phyloP scores from a whole-genome alignment of 768 basidiomycete species.

The Asterophora lycoperdoides region DNA sequence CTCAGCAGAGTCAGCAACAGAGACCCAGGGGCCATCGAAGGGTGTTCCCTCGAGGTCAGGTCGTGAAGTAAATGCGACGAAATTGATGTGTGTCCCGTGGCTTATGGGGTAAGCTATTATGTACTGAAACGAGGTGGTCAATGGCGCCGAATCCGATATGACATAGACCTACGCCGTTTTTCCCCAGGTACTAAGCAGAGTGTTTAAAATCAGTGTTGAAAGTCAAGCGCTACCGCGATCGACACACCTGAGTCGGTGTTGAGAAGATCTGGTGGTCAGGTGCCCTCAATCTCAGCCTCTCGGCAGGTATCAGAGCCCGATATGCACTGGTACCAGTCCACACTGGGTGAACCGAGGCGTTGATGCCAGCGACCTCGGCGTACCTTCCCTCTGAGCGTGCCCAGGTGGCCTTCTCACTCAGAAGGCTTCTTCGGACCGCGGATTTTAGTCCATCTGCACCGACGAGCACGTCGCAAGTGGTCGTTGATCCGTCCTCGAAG shows the following conservation, averaged over 20 bases:
- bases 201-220: not conserved
- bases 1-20: slow-evolving; percentile 40
- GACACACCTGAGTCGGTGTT: slow-evolving; percentile 45
- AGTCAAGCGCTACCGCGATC: not conserved
- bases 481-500: slow-evolving; percentile 59
- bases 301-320: slow-evolving; percentile 53
- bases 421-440: slow-evolving; percentile 38
- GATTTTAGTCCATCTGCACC: slow-evolving; percentile 72
- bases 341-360: slow-evolving; percentile 43
- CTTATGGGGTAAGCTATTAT: slow-evolving; percentile 60
- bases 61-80: slow-evolving; percentile 51
- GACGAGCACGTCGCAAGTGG: slow-evolving; percentile 61
- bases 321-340: slow-evolving; percentile 62
- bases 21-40: slow-evolving; percentile 50
- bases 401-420: slow-evolving; percentile 34
- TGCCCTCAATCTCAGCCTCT: slow-evolving; percentile 35
- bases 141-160: not conserved
- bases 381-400: slow-evolving; percentile 30
- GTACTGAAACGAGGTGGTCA: slow-evolving; percentile 35
- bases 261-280: slow-evolving; percentile 47
- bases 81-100: slow-evolving; percentile 54
- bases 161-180: slow-evolving; percentile 34
- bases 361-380: slow-evolving; percentile 36
- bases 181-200: slow-evolving; percentile 52
- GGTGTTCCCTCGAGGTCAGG: slow-evolving; percentile 50